Evolutionary conservation across 139 green algal genomes (phyloP), one percentile per base, ranked within the genome.

Genomic region (Eudorina sp.): DNA sequence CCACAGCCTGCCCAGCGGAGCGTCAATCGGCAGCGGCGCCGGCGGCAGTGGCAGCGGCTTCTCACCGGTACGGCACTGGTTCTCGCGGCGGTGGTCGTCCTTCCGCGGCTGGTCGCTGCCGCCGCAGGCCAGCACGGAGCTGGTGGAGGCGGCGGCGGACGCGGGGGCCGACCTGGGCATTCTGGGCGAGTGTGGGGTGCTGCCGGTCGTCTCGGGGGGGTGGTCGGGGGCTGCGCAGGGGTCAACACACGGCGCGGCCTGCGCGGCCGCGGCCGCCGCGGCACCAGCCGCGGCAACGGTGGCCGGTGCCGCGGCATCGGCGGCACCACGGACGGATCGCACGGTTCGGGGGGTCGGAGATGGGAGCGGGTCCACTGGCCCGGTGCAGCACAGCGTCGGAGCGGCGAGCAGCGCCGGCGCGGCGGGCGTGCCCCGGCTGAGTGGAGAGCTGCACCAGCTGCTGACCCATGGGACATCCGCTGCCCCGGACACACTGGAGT

Each of bases 381-480:
- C 64, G 64, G 25, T 19, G 16, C 13, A 41, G 27, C 64, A 23
- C 18, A 36, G 29, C 34, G 64, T 40, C 25, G 64, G 3, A 73
- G 11, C 5, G 29, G 9, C 64, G 27, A 3, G 64, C 34, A 34
- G 29, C 31, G 66, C 31, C 66, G 36, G 4, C 34, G 8, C 31
- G 29, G 64, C n/a, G 34, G 46, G 43, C 74, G 27, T 27, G 53
- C 53, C 43, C 0, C 58, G 29, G 0, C 13, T 48, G 16, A 74
- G 55, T 21, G 21, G 23, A 3, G 81, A 87, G 81, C 43, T 87
- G 45, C 81, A 68, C 21, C 81, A 87, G 64, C 81, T 87, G 45
- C 81, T 87, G 81, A 79, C 45, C 21, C 64, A 53, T 27, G 81
- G 81, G 27, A 87, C 81, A 3, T 34, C 46, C 5, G 45, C n/a